Evolutionary conservation across 805 yeast species (phyloP), one percentile per base, ranked within the genome.

Genomic region (Teunomyces aglyptinius): DNA sequence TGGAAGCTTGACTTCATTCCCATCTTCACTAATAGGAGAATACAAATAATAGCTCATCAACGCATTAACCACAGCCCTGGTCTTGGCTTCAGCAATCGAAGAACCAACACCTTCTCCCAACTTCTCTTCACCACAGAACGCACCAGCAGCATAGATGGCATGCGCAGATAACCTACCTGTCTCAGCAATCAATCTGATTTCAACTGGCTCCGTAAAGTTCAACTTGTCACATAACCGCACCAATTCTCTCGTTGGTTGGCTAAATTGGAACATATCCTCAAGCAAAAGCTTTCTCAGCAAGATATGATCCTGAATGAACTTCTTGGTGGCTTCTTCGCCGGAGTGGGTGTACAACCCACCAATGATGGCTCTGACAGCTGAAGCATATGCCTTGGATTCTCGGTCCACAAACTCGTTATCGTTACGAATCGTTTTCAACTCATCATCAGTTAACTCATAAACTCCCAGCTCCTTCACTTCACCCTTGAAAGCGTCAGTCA

Each of bases 21-120:
- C 77, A 33, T 61, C 61, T 41, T 58, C 57, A 51, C 76, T 76
- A 39, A 85, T 65, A 12, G 98, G 98, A 52, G 86, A 82, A 68
- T 94, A 94, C 60, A 95, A 78, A 71, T 94, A 94, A 85, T 94
- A 94, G 49, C 88, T 81, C 76, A 89, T 84, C 63, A 94, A 80
- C 28, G 97, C 91, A 65, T 86, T 86, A 28, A 90, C 95, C 44
- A 90, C 88, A 29, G 97, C 94, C 66, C 96, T 82, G 34, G 89
- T 86, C 68, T 90, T 88, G 29, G 97, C 97, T 69, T 94, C 98
- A 53, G 79, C 81, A 58, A 94, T 73, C 24, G 96, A 86, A 5
- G 95, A 75, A 31, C 98, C 99, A 61, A 86, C 89, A 35, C 97
- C 97, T 67, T 94, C 97, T 43, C 97, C 97, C 46, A 94, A 74